These are phyloP conservation scores for Vitis hybrid DNA, from an alignment of 177 flowering plant species.

Conservation along the genomic window DNA sequence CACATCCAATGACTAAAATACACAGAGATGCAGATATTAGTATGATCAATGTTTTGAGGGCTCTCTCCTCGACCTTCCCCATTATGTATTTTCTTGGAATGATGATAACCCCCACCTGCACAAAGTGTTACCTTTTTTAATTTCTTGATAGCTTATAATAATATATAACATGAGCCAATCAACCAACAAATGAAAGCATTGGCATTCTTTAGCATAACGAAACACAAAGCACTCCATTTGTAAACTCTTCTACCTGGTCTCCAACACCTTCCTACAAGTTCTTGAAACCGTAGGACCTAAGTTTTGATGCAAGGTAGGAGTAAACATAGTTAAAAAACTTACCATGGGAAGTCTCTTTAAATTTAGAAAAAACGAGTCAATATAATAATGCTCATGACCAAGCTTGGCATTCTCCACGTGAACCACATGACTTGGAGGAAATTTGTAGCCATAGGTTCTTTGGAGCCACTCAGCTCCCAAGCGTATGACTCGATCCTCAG, in stretches of 20 bases:
- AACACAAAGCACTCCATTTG: background rate
- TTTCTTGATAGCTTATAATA: background rate
- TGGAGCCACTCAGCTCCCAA: slow-evolving; percentile 79
- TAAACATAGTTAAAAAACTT: slow-evolving; percentile 18
- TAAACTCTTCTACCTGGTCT: background rate
- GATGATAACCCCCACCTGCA: slow-evolving; percentile 20
- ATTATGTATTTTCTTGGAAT: slow-evolving; percentile 84
- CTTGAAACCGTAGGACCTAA: background rate
- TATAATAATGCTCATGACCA: slow-evolving; percentile 64
- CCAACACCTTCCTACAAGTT: background rate
- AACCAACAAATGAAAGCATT: no score
- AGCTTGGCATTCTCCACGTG: slow-evolving; percentile 79
- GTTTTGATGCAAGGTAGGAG: background rate
- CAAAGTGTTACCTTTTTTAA: no score
- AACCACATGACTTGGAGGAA: slow-evolving; percentile 55
- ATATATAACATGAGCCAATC: background rate
- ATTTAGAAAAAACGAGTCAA: slow-evolving; percentile 86
- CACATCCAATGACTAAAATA: slow-evolving; percentile 77
- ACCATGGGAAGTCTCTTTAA: slow-evolving; percentile 94
- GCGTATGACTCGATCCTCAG: slow-evolving; percentile 62
- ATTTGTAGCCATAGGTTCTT: slow-evolving; percentile 38
- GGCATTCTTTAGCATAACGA: no score
- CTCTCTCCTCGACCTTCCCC: slow-evolving; percentile 93
- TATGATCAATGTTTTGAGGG: slow-evolving; percentile 73
- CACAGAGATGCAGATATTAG: slow-evolving; percentile 90